These are phyloP conservation scores for Rhododendron simsii DNA, from an alignment of 148 eudicot genomes.

Conservation along the genomic window DNA sequence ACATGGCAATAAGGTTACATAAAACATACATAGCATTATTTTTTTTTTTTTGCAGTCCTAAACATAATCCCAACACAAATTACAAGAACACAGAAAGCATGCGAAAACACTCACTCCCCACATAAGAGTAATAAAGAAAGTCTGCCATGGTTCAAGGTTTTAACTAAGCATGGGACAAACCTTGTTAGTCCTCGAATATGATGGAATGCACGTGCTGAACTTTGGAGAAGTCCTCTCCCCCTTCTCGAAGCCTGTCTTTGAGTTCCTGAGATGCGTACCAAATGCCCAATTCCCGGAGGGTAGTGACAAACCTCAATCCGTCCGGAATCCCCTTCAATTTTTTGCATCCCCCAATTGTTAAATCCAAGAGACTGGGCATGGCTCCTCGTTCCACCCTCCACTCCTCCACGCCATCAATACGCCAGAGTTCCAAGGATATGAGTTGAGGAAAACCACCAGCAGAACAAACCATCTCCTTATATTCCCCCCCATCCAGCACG, in stretches of 20 bases:
- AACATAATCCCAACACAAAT: too few species aligned
- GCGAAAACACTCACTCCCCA: too few species aligned
- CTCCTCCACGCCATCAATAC: background rate
- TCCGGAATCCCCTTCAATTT: conserved; percentile 10
- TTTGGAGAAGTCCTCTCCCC: conserved; percentile 19
- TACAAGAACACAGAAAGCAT: too few species aligned
- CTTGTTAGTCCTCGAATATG: background rate
- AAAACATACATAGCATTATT: too few species aligned
- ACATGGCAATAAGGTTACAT: too few species aligned
- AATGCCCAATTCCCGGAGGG: background rate
- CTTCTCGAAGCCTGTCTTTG: conserved; percentile 3
- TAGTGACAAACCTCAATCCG: conserved; percentile 12
- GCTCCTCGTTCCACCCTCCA: conserved; percentile 20
- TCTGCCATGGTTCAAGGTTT: too few species aligned
- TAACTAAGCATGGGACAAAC: background rate
- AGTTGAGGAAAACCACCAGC: conserved; percentile 7
- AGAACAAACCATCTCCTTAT: conserved; percentile 7
- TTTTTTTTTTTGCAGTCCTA: too few species aligned
- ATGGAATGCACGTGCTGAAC: conserved; percentile 6
- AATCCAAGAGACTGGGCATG: conserved; percentile 4
- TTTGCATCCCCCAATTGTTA: background rate
- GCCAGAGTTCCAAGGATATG: background rate
- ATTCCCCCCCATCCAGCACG: background rate
- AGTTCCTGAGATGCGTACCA: background rate
- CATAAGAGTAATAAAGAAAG: too few species aligned